phyloP scores from a whole-genome alignment of 768 basidiomycete species.

The Obba rivulosa region DNA sequence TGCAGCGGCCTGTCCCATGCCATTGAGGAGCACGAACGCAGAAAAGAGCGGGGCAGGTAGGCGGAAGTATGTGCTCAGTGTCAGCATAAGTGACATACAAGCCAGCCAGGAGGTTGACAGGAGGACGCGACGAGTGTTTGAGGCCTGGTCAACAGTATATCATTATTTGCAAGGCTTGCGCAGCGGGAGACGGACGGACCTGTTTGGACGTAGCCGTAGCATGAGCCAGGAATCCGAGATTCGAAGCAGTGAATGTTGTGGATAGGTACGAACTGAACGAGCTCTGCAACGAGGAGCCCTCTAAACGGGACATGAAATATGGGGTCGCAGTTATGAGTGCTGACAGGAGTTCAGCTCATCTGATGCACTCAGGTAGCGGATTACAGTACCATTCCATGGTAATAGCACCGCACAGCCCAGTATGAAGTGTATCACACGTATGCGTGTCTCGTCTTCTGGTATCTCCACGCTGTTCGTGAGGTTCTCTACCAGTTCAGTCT shows the following conservation, averaged over 20 bases:
- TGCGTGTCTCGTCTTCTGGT: conserved; percentile 29
- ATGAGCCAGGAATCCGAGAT: conserved; percentile 68
- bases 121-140: conserved; percentile 54
- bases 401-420: conserved; percentile 77
- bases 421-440: conserved; percentile 64
- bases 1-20: conserved; percentile 50
- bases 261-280: conserved; percentile 44
- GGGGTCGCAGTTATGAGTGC: conserved; percentile 84
- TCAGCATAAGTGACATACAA: conserved; percentile 52
- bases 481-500: conserved; percentile 5
- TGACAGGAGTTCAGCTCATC: conserved; percentile 24
- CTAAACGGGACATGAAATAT: conserved; percentile 70
- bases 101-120: conserved; percentile 45
- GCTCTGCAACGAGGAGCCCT: conserved; percentile 47
- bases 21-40: conserved; percentile 57
- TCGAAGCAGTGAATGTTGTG: conserved; percentile 49
- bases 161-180: no score
- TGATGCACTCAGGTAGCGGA: not conserved
- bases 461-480: not conserved
- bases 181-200: conserved; percentile 33
- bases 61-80: conserved; percentile 59
- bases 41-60: conserved; percentile 55
- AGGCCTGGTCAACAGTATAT: conserved; percentile 35
- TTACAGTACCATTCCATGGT: conserved; percentile 77
- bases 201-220: conserved; percentile 66